Percentiles rank a stretch among this genome's conserved stretches.
phyloP scores from a whole-genome alignment of 2,329 filamentous ascomycete genomes.

The Ophiostoma perfectum region DNA sequence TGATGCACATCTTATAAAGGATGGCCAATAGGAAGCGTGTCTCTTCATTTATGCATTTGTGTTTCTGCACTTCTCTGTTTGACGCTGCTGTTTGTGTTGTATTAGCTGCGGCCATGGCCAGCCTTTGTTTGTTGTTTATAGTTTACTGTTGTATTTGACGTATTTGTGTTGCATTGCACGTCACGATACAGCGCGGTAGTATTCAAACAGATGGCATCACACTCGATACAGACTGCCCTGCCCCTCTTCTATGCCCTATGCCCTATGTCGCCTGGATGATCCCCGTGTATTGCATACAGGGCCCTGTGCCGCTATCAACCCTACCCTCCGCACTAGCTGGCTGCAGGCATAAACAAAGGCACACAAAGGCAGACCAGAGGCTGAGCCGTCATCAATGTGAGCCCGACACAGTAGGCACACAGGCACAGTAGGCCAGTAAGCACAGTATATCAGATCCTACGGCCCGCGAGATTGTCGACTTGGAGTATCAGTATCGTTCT shows the following conservation, averaged over 20 bases:
- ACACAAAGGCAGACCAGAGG: not conserved
- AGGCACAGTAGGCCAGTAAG: too few relatives aligned
- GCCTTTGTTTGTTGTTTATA: too few relatives aligned
- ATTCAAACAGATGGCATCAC: not conserved
- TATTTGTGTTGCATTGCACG: not conserved
- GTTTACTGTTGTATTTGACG: not conserved
- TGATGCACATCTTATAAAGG: too few relatives aligned
- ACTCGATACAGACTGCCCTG: not conserved
- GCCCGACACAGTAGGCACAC: not conserved
- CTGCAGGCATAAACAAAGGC: constrained; percentile 5
- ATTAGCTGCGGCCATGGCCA: too few relatives aligned
- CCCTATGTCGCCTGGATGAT: not conserved
- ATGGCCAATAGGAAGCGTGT: not conserved
- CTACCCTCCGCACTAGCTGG: not conserved
- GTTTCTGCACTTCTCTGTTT: not conserved
- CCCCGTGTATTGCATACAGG: not conserved
- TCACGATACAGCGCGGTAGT: too few relatives aligned
- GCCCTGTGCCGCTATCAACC: not conserved
- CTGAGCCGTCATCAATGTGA: constrained; percentile 1
- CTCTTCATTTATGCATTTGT: not conserved
- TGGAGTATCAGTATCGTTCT: too few relatives aligned
- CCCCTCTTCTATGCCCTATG: not conserved
- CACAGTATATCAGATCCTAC: too few relatives aligned
- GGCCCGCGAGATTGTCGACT: too few relatives aligned
- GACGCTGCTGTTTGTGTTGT: too few relatives aligned